Percentiles rank a stretch among this genome's conserved stretches.
These are phyloP conservation scores for Mycena chlorophos DNA, from an alignment of 768 basidiomycete genomes.

Conservation along the genomic window DNA sequence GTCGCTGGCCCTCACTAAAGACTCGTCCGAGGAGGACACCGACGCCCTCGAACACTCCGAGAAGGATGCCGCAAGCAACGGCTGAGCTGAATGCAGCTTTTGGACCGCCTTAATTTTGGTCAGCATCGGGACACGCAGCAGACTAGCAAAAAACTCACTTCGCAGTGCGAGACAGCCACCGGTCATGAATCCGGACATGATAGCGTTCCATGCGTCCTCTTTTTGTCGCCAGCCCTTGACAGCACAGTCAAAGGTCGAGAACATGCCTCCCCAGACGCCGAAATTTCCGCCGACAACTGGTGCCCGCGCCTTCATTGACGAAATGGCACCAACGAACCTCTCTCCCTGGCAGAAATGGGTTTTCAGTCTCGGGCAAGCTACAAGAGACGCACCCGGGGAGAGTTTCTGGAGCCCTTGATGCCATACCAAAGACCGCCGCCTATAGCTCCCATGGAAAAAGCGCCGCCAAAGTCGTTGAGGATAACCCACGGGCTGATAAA, in stretches of 20 bases:
- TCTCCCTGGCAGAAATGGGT: conserved; percentile 65
- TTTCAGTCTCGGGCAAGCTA: conserved; percentile 2
- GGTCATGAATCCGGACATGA: conserved; percentile 97
- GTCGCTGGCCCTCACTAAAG: conserved; percentile 72
- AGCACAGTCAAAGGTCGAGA: conserved; percentile 97
- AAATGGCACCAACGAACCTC: conserved; percentile 88
- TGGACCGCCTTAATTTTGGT: conserved; percentile 71
- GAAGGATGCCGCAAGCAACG: conserved; percentile 91
- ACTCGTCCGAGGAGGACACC: conserved; percentile 90
- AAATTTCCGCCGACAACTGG: conserved; percentile 98
- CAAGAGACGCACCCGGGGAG: conserved; percentile 77
- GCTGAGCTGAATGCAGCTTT: conserved; percentile 90
- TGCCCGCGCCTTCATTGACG: conserved; percentile 96
- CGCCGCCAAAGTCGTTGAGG: conserved; percentile 96
- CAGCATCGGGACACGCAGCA: conserved; percentile 3
- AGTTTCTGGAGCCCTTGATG: conserved; percentile 96
- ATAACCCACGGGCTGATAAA: conserved; percentile 90
- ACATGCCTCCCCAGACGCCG: conserved; percentile 96
- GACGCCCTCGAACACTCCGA: conserved; percentile 94
- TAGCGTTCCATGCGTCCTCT: conserved; percentile 99
- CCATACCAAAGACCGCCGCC: conserved; percentile 99
- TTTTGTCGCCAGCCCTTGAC: conserved; percentile 97
- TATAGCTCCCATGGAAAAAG: conserved; percentile 96
- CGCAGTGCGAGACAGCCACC: conserved; percentile 93
- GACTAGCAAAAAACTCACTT: conserved; percentile 59